These are phyloP conservation scores for Ustilago xerochloae DNA, from an alignment of 1,284 basidiomycete species.

Conservation along the genomic window DNA sequence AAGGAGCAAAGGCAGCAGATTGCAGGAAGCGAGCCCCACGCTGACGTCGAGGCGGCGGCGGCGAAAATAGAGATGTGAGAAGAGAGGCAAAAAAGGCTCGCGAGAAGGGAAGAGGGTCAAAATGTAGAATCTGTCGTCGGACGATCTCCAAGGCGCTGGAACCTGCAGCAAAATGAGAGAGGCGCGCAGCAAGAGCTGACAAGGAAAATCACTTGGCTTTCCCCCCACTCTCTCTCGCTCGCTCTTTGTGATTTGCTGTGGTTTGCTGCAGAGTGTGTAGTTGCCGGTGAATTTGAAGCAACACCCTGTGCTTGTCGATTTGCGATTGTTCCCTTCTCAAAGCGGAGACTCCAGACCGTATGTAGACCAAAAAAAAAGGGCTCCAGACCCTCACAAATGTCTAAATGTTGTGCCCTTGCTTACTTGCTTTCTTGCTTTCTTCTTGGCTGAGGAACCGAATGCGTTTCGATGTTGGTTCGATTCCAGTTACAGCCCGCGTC, in stretches of 20 bases:
- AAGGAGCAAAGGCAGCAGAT: too few species aligned
- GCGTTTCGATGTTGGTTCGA: too few species aligned
- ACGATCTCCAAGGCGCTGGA: too few species aligned
- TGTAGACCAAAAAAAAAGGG: too few species aligned
- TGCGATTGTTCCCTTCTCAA: too few species aligned
- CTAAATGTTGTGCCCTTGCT: background rate
- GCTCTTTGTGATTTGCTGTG: background rate
- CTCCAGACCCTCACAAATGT: conserved; percentile 21
- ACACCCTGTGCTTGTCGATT: too few species aligned
- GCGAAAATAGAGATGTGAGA: background rate
- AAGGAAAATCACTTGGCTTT: background rate
- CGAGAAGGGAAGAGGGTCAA: too few species aligned
- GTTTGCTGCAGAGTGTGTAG: background rate
- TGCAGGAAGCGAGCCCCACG: background rate
- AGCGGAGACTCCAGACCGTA: conserved; percentile 35
- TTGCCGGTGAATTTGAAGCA: conserved; percentile 21
- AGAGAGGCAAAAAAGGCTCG: background rate
- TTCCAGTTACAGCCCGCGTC: too few species aligned
- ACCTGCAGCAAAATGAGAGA: background rate
- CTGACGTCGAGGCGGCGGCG: background rate
- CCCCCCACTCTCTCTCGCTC: background rate
- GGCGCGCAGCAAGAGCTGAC: too few species aligned
- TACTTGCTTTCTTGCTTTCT: background rate
- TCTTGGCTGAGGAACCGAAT: conserved; percentile 8
- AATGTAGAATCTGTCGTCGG: too few species aligned